Percentiles rank a stretch among this genome's conserved stretches.
phyloP scores from a whole-genome alignment of 1,139 yeast genomes.

The Yamadazyma triangularis region DNA sequence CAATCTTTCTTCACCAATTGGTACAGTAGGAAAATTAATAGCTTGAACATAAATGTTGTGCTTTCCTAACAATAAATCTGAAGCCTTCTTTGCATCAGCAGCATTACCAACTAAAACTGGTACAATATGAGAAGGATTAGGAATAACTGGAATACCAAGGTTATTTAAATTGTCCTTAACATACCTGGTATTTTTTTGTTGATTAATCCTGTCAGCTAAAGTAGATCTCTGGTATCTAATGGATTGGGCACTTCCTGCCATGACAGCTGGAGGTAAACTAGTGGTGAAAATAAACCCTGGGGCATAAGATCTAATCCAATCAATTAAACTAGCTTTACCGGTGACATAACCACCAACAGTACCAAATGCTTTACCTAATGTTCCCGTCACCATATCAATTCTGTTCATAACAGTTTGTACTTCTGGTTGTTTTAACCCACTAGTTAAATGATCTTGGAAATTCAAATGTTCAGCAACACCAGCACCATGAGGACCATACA shows the following conservation, averaged over 20 bases:
- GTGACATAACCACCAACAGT: constrained; percentile 98
- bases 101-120: constrained; percentile 96
- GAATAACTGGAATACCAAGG: constrained; percentile 89
- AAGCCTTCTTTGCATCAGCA: constrained; percentile 82
- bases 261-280: constrained; percentile 91
- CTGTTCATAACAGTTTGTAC: constrained; percentile 71
- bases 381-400: constrained; percentile 94
- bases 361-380: constrained; percentile 95
- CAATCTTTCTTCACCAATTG: constrained; percentile 92
- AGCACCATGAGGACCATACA: constrained; percentile 99
- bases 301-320: constrained; percentile 94
- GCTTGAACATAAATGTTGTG: constrained; percentile 95
- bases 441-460: constrained; percentile 70
- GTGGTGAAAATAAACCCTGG: constrained; percentile 98
- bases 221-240: constrained; percentile 81
- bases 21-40: constrained; percentile 96
- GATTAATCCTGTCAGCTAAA: constrained; percentile 72
- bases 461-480: constrained; percentile 98
- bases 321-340: constrained; percentile 77
- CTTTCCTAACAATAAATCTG: constrained; percentile 79
- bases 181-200: constrained; percentile 81
- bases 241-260: constrained; percentile 93
- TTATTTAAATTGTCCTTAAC: constrained; percentile 68
- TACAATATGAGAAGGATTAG: constrained; percentile 96
- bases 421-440: constrained; percentile 55